Evolutionary conservation across 139 green algal species (phyloP).

Genomic region (Closterium sp.): DNA sequence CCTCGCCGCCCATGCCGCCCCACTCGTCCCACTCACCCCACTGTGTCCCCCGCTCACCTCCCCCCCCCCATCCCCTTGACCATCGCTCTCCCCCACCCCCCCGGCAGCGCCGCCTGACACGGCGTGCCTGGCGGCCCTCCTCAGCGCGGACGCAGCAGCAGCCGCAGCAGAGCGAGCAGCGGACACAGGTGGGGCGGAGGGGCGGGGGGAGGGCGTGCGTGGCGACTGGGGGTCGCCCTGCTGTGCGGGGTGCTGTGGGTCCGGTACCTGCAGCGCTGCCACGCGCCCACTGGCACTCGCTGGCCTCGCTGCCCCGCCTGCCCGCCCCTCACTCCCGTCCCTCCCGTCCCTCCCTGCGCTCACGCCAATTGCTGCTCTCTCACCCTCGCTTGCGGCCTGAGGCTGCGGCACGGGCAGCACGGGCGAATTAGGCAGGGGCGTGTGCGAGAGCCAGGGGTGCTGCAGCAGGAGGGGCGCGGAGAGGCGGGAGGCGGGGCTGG

Average conservation of each 20-base stretch:
- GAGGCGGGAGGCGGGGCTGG: constrained; percentile 70
- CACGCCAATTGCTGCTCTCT: background rate
- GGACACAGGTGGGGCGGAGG: background rate
- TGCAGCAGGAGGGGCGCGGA: constrained; percentile 75
- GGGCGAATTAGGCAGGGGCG: background rate
- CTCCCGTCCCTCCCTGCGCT: background rate
- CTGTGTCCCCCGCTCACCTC: background rate
- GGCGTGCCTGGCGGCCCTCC: background rate
- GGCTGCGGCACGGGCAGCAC: background rate
- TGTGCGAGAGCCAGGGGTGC: constrained; percentile 77
- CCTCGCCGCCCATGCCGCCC: background rate
- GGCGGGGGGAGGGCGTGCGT: background rate
- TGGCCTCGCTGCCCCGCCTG: background rate
- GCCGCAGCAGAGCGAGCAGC: background rate
- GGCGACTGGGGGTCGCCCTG: background rate
- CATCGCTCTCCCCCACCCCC: background rate
- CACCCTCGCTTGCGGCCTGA: background rate
- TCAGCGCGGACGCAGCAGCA: background rate
- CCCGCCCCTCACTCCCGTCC: background rate
- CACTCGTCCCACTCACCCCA: background rate
- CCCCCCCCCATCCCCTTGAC: background rate
- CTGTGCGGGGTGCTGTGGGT: background rate
- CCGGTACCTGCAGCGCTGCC: background rate
- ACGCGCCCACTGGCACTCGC: background rate
- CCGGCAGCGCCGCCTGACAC: background rate